phyloP scores from a whole-genome alignment of 768 basidiomycete genomes.

The Lactifluus pinguis region DNA sequence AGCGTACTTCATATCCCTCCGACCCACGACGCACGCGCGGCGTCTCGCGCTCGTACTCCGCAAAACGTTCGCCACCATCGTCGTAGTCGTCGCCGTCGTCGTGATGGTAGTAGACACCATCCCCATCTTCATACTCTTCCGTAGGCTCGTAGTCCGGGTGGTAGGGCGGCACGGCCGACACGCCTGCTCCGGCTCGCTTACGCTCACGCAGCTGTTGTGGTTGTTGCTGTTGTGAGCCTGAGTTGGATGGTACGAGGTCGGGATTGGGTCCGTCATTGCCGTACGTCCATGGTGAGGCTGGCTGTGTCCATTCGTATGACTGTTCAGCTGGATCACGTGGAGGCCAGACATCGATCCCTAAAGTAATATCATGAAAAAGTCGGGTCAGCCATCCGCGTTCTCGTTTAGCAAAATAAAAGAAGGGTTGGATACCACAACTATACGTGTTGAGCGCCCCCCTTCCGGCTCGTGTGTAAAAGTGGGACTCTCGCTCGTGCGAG shows the following conservation, averaged over 20 bases:
- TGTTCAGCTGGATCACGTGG: slow-evolving; percentile 52
- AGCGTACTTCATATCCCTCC: slow-evolving; percentile 71
- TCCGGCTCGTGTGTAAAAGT: not conserved
- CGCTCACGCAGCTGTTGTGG: slow-evolving; percentile 5
- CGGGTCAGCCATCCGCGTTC: not conserved
- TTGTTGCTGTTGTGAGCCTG: slow-evolving; percentile 20
- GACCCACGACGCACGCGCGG: slow-evolving; percentile 54
- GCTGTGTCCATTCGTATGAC: slow-evolving; percentile 37
- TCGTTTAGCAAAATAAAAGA: not conserved
- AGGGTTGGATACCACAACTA: not conserved
- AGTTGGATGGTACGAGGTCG: slow-evolving; percentile 46
- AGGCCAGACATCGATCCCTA: slow-evolving; percentile 46
- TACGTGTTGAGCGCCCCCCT: slow-evolving; percentile 1
- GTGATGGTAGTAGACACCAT: slow-evolving; percentile 22
- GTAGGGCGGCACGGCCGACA: slow-evolving; percentile 58
- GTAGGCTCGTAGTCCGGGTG: slow-evolving; percentile 56
- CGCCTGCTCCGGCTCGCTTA: slow-evolving; percentile 23
- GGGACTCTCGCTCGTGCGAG: not conserved
- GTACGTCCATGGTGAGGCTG: slow-evolving; percentile 78
- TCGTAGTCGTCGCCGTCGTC: slow-evolving; percentile 24
- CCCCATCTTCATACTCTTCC: slow-evolving; percentile 12
- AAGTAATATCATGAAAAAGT: not conserved
- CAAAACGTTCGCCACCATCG: slow-evolving; percentile 22
- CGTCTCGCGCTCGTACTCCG: slow-evolving; percentile 16
- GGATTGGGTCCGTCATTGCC: slow-evolving; percentile 74